phyloP scores from a whole-genome alignment of 495 filamentous ascomycete species.

The Penicillium manginii region DNA sequence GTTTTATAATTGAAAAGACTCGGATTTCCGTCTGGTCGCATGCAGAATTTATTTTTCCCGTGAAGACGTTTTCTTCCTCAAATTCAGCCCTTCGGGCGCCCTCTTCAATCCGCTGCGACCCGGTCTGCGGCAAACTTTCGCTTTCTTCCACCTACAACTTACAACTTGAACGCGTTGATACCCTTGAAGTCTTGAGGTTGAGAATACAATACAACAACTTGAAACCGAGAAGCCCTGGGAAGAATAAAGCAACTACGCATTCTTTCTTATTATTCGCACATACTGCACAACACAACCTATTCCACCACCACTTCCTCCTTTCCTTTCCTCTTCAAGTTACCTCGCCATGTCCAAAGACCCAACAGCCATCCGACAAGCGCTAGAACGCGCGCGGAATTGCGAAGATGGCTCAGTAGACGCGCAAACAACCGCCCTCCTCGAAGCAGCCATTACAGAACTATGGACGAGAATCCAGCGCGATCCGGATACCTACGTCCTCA shows the following conservation, averaged over 20 bases:
- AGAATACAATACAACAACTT: no score
- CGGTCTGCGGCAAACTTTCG: not conserved
- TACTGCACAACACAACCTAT: no score
- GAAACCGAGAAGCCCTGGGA: no score
- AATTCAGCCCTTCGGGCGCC: conserved; percentile 10
- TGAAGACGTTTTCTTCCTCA: conserved; percentile 10
- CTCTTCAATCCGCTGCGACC: conserved; percentile 2
- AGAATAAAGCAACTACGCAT: no score
- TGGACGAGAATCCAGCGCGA: conserved; percentile 64
- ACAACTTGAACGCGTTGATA: not conserved
- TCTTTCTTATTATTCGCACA: no score
- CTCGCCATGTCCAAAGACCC: conserved; percentile 24
- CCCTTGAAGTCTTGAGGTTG: not conserved
- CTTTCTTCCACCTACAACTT: not conserved
- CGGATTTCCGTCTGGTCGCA: conserved; percentile 22
- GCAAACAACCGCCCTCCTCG: conserved; percentile 55
- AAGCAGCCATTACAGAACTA: conserved; percentile 58
- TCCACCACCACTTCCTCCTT: no score
- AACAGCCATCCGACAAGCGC: conserved; percentile 44
- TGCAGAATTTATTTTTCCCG: conserved; percentile 18
- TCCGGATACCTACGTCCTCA: conserved; percentile 68
- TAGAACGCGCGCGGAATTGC: conserved; percentile 70
- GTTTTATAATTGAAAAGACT: conserved; percentile 31
- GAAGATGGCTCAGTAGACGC: conserved; percentile 60
- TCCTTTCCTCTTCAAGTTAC: no score